Percentiles rank a stretch among this genome's conserved stretches.
These are phyloP conservation scores for Uronychia binucleata DNA, from an alignment of 73 alveolate genomes.

Conservation along the genomic window DNA sequence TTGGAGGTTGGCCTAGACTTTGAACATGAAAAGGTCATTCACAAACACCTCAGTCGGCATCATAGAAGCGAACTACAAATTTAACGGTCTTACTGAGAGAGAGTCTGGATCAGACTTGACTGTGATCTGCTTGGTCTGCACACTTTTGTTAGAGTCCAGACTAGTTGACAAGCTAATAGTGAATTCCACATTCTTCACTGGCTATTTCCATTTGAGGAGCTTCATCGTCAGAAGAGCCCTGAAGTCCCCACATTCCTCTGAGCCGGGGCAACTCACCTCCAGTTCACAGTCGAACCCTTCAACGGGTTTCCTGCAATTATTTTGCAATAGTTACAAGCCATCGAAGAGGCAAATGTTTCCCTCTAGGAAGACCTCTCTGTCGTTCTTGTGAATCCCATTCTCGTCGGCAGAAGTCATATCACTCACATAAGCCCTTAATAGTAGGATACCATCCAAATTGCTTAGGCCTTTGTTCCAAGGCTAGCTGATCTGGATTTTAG, in stretches of 20 bases:
- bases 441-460: neutral
- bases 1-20: neutral
- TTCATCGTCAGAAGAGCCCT: neutral
- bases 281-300: neutral
- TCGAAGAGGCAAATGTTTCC: neutral
- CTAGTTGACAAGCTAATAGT: too few species aligned
- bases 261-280: neutral
- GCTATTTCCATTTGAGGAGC: neutral
- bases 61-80: neutral
- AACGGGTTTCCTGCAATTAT: neutral
- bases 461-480: too few species aligned
- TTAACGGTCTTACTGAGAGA: neutral
- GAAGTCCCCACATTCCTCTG: neutral
- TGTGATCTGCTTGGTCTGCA: neutral
- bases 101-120: neutral
- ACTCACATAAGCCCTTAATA: neutral
- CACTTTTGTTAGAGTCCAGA: too few species aligned
- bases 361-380: too few species aligned
- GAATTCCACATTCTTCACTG: too few species aligned
- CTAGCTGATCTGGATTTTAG: neutral
- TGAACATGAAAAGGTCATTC: neutral
- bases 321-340: neutral
- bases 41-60: neutral
- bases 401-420: too few species aligned
- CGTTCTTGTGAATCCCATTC: too few species aligned